These are phyloP conservation scores for Elaeis oleifera DNA, from an alignment of 202 grass and related monocot genomes.

Conservation along the genomic window DNA sequence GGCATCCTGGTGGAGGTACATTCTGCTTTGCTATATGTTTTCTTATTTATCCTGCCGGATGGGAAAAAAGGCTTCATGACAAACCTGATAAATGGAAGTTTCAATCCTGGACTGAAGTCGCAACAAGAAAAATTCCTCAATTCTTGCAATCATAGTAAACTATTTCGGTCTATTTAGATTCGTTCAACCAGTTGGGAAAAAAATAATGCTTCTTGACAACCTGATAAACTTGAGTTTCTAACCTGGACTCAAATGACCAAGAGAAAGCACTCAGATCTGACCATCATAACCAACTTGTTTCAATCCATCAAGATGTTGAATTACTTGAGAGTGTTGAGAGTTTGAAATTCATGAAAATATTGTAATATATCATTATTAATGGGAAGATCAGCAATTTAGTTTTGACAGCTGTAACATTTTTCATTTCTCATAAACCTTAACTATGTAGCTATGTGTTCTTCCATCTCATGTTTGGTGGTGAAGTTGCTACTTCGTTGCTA, in stretches of 20 bases:
- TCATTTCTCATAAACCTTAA: too few relatives aligned
- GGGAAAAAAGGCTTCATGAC: background rate
- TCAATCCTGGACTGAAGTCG: background rate
- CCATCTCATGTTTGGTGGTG: too few relatives aligned
- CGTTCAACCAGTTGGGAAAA: background rate
- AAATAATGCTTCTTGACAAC: background rate
- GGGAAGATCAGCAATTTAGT: too few relatives aligned
- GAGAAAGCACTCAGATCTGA: too few relatives aligned
- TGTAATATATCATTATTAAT: too few relatives aligned
- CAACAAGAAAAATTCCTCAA: background rate
- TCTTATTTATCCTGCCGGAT: background rate
- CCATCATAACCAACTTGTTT: too few relatives aligned
- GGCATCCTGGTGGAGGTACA: slow-evolving; percentile 89
- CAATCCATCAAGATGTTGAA: too few relatives aligned
- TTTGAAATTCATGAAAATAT: too few relatives aligned
- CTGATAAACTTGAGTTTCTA: background rate
- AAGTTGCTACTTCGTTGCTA: too few relatives aligned
- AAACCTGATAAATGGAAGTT: background rate
- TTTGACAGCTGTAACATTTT: background rate
- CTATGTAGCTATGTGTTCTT: too few relatives aligned
- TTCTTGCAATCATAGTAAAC: slow-evolving; percentile 9
- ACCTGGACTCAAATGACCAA: too few relatives aligned
- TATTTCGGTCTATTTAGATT: background rate
- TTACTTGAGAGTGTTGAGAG: too few relatives aligned
- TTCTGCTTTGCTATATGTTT: background rate